Evolutionary conservation across 257 asterid species (phyloP).

Genomic region (Orobanche coerulescens): DNA sequence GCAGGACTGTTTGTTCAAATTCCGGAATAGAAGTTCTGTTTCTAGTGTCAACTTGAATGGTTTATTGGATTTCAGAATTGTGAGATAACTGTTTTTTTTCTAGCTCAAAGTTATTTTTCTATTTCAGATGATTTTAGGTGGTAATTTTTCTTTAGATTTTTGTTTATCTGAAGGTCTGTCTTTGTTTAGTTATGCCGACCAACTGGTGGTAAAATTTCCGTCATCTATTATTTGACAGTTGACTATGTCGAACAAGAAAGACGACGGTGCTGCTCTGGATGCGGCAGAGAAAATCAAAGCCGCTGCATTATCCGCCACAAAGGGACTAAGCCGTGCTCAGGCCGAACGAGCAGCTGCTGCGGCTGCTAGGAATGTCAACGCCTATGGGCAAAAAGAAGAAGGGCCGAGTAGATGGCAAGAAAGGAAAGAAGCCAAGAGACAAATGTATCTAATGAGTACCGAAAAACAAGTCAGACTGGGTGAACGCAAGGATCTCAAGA

Average conservation of each 20-base stretch:
- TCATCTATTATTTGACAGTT: too few relatives aligned
- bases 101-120: too few relatives aligned
- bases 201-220: not conserved
- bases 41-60: too few relatives aligned
- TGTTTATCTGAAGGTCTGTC: not conserved
- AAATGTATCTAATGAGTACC: slow-evolving; percentile 90
- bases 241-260: slow-evolving; percentile 59
- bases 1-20: not conserved
- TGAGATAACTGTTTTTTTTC: too few relatives aligned
- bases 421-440: slow-evolving; percentile 97
- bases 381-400: slow-evolving; percentile 97
- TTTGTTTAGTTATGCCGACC: too few relatives aligned
- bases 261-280: slow-evolving; percentile 35
- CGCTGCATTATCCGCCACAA: slow-evolving; percentile 82
- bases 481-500: slow-evolving; percentile 63
- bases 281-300: slow-evolving; percentile 81
- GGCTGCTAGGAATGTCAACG: slow-evolving; percentile 87
- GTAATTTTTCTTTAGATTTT: not conserved
- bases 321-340: slow-evolving; percentile 97
- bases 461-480: slow-evolving; percentile 91
- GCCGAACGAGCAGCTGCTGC: slow-evolving; percentile 98
- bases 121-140: too few relatives aligned
- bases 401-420: slow-evolving; percentile 99
- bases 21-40: not conserved
- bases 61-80: too few relatives aligned